A percentile compares a stretch with the other conserved stretches of the same genome.
Conservation (phyloP, 2,329 filamentous ascomycete species). For the Phialemonium atrogriseum region DNA sequence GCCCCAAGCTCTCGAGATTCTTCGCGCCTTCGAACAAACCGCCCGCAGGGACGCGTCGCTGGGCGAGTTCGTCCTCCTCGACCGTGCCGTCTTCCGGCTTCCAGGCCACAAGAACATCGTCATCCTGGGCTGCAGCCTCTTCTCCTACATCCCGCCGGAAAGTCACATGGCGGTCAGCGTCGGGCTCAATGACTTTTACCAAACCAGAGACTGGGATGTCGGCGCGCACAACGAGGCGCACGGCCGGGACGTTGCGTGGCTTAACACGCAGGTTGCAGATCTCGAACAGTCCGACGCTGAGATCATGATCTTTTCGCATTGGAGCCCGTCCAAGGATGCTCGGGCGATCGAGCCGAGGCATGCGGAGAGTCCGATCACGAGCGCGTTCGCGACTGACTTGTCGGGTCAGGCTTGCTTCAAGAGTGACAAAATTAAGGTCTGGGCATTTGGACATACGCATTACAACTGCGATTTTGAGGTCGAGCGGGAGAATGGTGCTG, state of each 20-base stretch:
- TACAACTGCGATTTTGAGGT: slow-evolving; percentile 32
- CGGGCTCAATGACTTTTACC: slow-evolving; percentile 43
- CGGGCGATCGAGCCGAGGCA: slow-evolving; percentile 26
- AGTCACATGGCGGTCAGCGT: slow-evolving; percentile 28
- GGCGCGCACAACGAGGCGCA: slow-evolving; percentile 28
- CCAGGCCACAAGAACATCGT: slow-evolving; percentile 2
- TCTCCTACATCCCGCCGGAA: slow-evolving; percentile 34
- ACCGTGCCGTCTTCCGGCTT: slow-evolving; percentile 3
- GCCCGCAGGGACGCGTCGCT: slow-evolving; percentile 14
- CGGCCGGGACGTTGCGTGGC: slow-evolving; percentile 30
- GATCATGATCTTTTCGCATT: slow-evolving; percentile 33
- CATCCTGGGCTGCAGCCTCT: slow-evolving; percentile 28
- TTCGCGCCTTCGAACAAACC: slow-evolving; percentile 23
- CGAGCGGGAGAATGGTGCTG: slow-evolving; percentile 6
- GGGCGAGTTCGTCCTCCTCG: slow-evolving; percentile 23
- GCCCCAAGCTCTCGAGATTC: slow-evolving; percentile 17
- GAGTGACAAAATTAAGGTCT: slow-evolving; percentile 26
- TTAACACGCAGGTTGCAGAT: slow-evolving; percentile 26
- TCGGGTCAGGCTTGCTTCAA: slow-evolving; percentile 24
- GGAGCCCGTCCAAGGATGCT: slow-evolving; percentile 27
- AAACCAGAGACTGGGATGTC: slow-evolving; percentile 31
- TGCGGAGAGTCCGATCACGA: slow-evolving; percentile 12
- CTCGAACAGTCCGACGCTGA: slow-evolving; percentile 15
- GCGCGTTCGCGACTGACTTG: slow-evolving; percentile 33
- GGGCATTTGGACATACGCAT: slow-evolving; percentile 43